Conservation (phyloP, 1,284 basidiomycete species). For the Meripilus lineatus region DNA sequence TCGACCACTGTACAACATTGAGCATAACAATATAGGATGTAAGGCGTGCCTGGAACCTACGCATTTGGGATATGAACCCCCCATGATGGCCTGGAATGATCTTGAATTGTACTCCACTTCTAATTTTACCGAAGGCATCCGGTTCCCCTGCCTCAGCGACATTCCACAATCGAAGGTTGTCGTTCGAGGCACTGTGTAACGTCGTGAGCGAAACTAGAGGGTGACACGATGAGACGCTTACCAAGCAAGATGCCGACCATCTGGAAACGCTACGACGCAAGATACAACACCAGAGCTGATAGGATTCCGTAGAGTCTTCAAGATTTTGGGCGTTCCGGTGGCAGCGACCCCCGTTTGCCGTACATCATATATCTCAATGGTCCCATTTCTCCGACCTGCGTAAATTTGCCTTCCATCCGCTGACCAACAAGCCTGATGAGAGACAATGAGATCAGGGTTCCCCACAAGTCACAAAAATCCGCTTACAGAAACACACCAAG, state of each 20-base stretch:
- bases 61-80: slow-evolving; percentile 85
- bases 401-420: slow-evolving; percentile 85
- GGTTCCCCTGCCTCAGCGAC: slow-evolving; percentile 71
- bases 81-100: slow-evolving; percentile 97
- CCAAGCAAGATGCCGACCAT: slow-evolving; percentile 88
- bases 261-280: slow-evolving; percentile 87
- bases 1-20: slow-evolving; percentile 68
- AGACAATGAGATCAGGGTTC: background rate
- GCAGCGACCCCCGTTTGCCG: slow-evolving; percentile 54
- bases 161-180: slow-evolving; percentile 95
- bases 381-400: slow-evolving; percentile 88
- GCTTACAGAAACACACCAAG: slow-evolving; percentile 91
- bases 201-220: background rate
- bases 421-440: slow-evolving; percentile 95
- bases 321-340: slow-evolving; percentile 59
- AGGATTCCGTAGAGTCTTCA: slow-evolving; percentile 85
- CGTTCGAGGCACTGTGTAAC: slow-evolving; percentile 72
- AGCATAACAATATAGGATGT: slow-evolving; percentile 1
- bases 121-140: slow-evolving; percentile 52
- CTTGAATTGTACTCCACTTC: slow-evolving; percentile 80
- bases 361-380: slow-evolving; percentile 94
- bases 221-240: slow-evolving; percentile 41
- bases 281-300: slow-evolving; percentile 88
- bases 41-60: slow-evolving; percentile 34
- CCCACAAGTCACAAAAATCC: background rate